Base-by-base conservation (phyloP, 805 yeast genomes). In the Priceomyces medius region DNA sequence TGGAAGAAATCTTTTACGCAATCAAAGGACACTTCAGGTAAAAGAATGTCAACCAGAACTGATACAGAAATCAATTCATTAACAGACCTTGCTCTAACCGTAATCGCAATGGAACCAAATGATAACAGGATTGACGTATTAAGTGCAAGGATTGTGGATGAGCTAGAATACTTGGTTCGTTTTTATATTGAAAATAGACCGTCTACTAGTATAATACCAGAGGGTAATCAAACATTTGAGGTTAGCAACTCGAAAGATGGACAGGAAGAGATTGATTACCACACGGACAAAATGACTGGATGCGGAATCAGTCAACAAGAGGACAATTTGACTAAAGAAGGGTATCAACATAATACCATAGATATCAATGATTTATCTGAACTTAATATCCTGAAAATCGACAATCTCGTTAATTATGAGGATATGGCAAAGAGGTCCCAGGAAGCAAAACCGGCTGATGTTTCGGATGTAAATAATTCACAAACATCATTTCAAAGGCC, bases 121-220 rank as follows among this genome's bases (percentile, higher is more conserved):
- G 67, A 63, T 9, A 48, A 50, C 14, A 74, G 80, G 48, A 71
- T 80, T 44, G 91, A 85, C 59, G 64, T 82, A 7, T 59, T 85
- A 42, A 80, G 88, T 58, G 88, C 88, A 2, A 68, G 88, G 54
- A 80, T 85, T 2, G 73, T 83, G 20, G 84, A 80, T 49, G 90
- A 85, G 55, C 74, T 83, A 35, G 85, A 81, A 51, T 73, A 61
- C 46, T 59, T 80, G 35, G 66, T 79, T 3, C 54, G 79, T 8
- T 68, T 70, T 50, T 80, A 77, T 51, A 54, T 64, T 13, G 48
- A 48, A 13, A 47, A 41, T 29, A 59, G 53, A 8, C 40, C 39
- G 20, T 32, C 46, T 6, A 45, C 50, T 17, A 47, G 46, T 18
- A 51, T 50, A 4, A 50, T 55, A 7, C 40, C 49, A 18, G 60